Conservation (phyloP, 1,284 basidiomycete species). For the Amylostereum chailletii region DNA sequence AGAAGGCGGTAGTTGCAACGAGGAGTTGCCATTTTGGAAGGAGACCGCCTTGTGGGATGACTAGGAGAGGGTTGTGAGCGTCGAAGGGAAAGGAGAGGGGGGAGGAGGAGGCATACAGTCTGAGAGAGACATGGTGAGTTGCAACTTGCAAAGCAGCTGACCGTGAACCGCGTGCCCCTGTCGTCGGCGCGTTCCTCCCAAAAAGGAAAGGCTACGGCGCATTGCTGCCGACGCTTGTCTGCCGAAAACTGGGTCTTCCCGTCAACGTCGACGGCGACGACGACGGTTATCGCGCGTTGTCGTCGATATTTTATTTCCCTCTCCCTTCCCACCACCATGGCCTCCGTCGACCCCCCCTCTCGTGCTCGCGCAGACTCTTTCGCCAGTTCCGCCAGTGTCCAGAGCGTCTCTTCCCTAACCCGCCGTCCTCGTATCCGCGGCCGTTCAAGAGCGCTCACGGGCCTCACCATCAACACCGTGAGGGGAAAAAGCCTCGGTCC, state of each 20-base stretch:
- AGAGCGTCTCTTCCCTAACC: slow-evolving; percentile 22
- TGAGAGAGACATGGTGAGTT: not conserved
- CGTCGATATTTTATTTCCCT: slow-evolving; percentile 18
- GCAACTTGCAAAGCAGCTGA: not conserved
- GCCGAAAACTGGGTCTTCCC: slow-evolving; percentile 1
- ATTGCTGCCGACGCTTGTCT: too few species aligned
- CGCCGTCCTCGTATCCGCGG: slow-evolving; percentile 23
- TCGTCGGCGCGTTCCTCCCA: too few species aligned
- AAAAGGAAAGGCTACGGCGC: too few species aligned
- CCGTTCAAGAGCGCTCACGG: slow-evolving; percentile 10
- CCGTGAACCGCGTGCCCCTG: too few species aligned
- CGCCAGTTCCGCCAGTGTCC: slow-evolving; percentile 29
- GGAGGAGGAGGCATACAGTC: slow-evolving; percentile 6
- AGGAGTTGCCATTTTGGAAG: slow-evolving; percentile 84
- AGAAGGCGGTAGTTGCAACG: slow-evolving; percentile 65
- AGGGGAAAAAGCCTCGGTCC: slow-evolving; percentile 15
- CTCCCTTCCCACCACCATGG: slow-evolving; percentile 10
- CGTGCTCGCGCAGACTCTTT: slow-evolving; percentile 32
- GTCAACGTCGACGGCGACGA: slow-evolving; percentile 12
- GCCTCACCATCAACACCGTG: slow-evolving; percentile 14
- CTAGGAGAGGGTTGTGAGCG: slow-evolving; percentile 20
- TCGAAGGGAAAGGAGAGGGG: not conserved
- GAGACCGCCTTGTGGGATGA: slow-evolving; percentile 58
- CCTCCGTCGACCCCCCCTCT: slow-evolving; percentile 7
- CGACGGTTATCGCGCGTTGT: slow-evolving; percentile 14